Base-by-base conservation (phyloP, 176 grass and related monocot genomes). In the Juncus effusus region DNA sequence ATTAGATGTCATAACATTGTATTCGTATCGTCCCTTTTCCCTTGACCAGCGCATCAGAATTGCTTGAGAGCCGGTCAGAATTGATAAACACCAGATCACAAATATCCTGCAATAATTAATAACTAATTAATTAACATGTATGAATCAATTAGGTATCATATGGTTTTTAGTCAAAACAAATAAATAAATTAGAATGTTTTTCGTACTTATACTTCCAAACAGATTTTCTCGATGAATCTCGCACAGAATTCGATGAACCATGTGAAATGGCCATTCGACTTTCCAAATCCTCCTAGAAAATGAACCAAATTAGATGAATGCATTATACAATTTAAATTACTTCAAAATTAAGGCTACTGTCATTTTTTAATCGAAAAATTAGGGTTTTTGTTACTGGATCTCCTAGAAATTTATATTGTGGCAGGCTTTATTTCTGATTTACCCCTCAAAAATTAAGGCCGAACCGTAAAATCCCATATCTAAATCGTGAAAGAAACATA, bases 1-100 rank as follows among this genome's bases (percentile, higher is more conserved):
- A 76, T 97, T 97, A 51, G 93, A 88, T 61, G 93, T 92, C 73
- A 82, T 97, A 65, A 97, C 83, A 89, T 85, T 97, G 44, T 97
- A 92, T 59, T 97, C 87, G 74, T 88, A 97, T 60, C 86, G 83
- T 65, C 81, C 82, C 72, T 71, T 82, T 92, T 83, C 86, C 79
- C 88, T 92, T 0, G 88, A 97, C 88, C 85, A 97, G 10, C 88
- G 78, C 76, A 97, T 97, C 19, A 97, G 51, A 77, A 97, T 97
- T 83, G 88, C 87, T 68, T 97, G 93, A 49, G 88, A 97, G 81
- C 88, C 91, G 67, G 93, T 97, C 65, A 97, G 74, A 59, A 97
- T 59, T 16, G 88, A 91, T 75, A 97, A 70, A n/a, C 80, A 79
- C 71, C 90, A 42, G 35, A 89, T 92, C 45, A 92, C 93, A 65